phyloP scores from a whole-genome alignment of 2,329 filamentous ascomycete species.

The Verticillium nubilum region DNA sequence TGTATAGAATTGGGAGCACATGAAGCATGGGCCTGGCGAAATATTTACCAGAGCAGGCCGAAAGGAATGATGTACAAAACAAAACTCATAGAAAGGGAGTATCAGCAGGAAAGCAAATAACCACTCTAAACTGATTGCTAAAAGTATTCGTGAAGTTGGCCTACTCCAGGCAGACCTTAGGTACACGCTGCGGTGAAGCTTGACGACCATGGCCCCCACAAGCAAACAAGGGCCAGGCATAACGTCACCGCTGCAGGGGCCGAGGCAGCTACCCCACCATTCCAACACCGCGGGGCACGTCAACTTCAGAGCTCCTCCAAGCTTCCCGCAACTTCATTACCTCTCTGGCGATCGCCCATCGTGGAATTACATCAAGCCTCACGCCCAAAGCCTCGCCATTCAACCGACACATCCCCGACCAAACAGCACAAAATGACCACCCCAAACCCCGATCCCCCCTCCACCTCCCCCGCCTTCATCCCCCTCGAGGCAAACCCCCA shows the following conservation, averaged over 20 bases:
- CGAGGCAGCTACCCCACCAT: slow-evolving; percentile 6
- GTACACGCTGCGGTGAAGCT: no score
- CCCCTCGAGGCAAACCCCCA: slow-evolving; percentile 73
- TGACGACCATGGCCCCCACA: no score
- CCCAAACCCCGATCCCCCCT: slow-evolving; percentile 33
- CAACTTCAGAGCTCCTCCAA: background rate
- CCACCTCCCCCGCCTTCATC: slow-evolving; percentile 43
- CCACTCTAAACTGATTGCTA: no score
- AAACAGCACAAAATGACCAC: background rate
- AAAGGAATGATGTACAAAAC: background rate
- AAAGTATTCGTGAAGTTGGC: no score
- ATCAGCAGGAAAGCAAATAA: no score
- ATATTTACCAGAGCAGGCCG: background rate
- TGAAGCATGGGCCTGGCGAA: background rate
- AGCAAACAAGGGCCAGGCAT: background rate
- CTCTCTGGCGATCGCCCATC: background rate
- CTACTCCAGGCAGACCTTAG: no score
- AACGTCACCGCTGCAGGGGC: background rate
- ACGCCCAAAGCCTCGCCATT: background rate
- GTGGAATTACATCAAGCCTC: background rate
- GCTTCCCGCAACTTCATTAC: background rate
- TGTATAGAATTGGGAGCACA: background rate
- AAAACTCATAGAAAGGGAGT: no score
- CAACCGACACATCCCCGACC: background rate
- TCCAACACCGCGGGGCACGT: slow-evolving; percentile 7